These are phyloP conservation scores for Amphichorda felina DNA, from an alignment of 2,329 filamentous ascomycete genomes.

Conservation along the genomic window DNA sequence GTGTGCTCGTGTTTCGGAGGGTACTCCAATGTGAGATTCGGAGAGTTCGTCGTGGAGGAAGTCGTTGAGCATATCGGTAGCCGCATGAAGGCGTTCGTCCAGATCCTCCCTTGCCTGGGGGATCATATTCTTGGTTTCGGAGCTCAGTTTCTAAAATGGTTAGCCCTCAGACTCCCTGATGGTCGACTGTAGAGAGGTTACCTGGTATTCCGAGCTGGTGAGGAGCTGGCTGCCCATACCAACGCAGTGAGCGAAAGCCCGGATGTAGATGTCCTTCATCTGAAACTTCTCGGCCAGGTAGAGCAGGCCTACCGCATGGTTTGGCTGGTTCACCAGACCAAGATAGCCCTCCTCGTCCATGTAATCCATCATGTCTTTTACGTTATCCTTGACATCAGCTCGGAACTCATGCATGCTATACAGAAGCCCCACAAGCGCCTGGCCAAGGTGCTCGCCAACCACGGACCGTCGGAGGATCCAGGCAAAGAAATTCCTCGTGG, in stretches of 20 bases:
- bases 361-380: constrained; percentile 51
- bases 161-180: constrained; percentile 6
- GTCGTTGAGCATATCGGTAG: constrained; percentile 44
- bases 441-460: constrained; percentile 55
- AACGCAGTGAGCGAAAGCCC: constrained; percentile 67
- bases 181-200: constrained; percentile 21
- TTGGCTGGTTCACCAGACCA: constrained; percentile 50
- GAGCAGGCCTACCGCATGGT: constrained; percentile 57
- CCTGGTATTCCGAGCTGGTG: constrained; percentile 41
- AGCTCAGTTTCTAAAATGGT: constrained; percentile 29
- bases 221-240: constrained; percentile 52
- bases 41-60: constrained; percentile 65
- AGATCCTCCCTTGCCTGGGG: constrained; percentile 51
- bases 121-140: constrained; percentile 52
- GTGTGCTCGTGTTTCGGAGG: constrained; percentile 48
- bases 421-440: constrained; percentile 51
- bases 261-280: constrained; percentile 53
- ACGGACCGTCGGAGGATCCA: constrained; percentile 54
- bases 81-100: constrained; percentile 47
- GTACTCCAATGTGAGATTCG: constrained; percentile 51
- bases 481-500: constrained; percentile 65
- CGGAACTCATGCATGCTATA: constrained; percentile 54
- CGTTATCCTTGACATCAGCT: constrained; percentile 38
- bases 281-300: constrained; percentile 56
- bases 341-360: constrained; percentile 59